Conservation (phyloP, 345 rosid genomes). For the Eutrema japonicum region DNA sequence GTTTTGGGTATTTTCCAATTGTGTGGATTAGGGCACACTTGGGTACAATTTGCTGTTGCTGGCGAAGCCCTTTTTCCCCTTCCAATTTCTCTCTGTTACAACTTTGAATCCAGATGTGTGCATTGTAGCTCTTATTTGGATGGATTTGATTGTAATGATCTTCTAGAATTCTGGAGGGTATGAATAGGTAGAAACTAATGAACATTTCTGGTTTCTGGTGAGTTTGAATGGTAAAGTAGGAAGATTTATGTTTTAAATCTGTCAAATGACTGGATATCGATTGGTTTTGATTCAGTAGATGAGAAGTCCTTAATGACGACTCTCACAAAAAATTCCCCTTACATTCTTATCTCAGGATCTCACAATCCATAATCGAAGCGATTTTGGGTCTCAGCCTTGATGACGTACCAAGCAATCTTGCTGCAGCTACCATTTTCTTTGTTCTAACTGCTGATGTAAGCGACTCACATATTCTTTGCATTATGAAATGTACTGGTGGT, state of each 20-base stretch:
- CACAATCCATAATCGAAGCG: slow-evolving; percentile 75
- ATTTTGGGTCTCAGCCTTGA: slow-evolving; percentile 79
- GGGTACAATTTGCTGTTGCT: not conserved
- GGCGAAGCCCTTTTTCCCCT: not conserved
- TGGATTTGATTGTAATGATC: not conserved
- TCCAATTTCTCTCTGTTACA: not conserved
- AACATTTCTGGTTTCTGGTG: not conserved
- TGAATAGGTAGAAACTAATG: not conserved
- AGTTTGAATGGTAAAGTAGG: not conserved
- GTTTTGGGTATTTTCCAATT: not conserved
- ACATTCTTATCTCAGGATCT: no score
- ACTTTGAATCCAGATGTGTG: not conserved
- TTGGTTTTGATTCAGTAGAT: not conserved
- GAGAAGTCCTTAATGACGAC: not conserved
- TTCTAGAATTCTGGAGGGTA: not conserved
- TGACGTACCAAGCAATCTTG: slow-evolving; percentile 78
- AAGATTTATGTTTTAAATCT: not conserved
- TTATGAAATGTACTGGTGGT: not conserved
- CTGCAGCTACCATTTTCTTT: slow-evolving; percentile 79
- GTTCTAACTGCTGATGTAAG: slow-evolving; percentile 84
- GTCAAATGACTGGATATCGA: not conserved
- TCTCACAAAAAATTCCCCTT: not conserved
- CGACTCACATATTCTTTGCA: not conserved
- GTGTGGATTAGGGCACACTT: slow-evolving; percentile 15
- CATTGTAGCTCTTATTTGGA: not conserved